A percentile compares a stretch with the other conserved stretches of the same genome.
Conservation (phyloP, 257 asterid genomes). For the Ehretia macrophylla region DNA sequence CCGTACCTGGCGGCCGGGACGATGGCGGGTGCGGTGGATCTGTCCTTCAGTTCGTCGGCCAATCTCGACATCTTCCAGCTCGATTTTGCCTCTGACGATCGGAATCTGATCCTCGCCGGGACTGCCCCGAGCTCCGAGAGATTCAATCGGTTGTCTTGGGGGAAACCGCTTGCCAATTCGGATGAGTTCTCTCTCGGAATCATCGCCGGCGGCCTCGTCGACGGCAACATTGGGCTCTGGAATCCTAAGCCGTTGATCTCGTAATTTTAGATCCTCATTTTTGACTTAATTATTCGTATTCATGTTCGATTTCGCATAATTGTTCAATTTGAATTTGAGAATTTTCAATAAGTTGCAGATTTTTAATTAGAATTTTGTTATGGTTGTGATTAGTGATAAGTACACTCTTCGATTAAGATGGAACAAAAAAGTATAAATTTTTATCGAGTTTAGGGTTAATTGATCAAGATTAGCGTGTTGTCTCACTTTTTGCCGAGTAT, state of each 20-base stretch:
- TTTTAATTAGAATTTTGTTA: background rate
- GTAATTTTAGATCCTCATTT: conserved; percentile 31
- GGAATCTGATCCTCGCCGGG: conserved; percentile 57
- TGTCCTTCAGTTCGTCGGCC: conserved; percentile 91
- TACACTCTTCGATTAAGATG: background rate
- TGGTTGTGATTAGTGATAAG: background rate
- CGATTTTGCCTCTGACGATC: conserved; percentile 82
- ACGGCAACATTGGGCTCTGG: conserved; percentile 94
- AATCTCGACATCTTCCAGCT: conserved; percentile 88
- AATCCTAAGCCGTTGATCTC: conserved; percentile 80
- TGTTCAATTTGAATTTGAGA: background rate
- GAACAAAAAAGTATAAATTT: background rate
- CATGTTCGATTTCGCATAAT: too few species aligned
- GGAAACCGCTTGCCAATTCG: conserved; percentile 49
- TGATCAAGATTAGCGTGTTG: background rate
- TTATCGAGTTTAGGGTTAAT: background rate
- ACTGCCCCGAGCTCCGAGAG: conserved; percentile 79
- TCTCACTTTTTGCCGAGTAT: too few species aligned
- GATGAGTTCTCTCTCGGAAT: conserved; percentile 75
- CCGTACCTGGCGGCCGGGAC: conserved; percentile 93
- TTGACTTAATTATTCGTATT: conserved; percentile 4
- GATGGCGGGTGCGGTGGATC: conserved; percentile 99
- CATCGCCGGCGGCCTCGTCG: conserved; percentile 94
- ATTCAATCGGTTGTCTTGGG: conserved; percentile 86
- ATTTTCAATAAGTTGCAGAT: background rate